phyloP scores from a whole-genome alignment of 2,329 filamentous ascomycete species.

The Aureobasidium sp. region DNA sequence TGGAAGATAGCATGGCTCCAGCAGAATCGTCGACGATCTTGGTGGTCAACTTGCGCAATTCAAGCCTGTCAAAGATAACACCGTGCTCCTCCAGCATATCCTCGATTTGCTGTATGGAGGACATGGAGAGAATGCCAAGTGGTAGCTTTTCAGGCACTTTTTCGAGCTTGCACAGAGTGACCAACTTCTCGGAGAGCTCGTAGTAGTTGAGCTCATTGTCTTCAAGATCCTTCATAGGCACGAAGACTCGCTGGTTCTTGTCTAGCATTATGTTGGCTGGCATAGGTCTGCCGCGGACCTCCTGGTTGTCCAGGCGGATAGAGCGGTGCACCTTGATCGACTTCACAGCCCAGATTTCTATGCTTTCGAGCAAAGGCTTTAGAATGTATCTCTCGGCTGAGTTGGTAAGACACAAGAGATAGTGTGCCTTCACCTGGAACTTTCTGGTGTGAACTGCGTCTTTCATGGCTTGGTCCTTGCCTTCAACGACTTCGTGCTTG shows the following conservation, averaged over 20 bases:
- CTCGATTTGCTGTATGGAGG: not conserved
- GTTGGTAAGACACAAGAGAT: not conserved
- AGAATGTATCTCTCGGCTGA: not conserved
- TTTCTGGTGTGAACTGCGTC: not conserved
- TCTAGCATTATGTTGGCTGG: not conserved
- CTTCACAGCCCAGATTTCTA: not conserved
- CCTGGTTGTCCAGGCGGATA: not conserved
- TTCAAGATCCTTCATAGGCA: not conserved
- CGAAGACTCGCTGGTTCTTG: not conserved
- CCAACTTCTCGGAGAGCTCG: not conserved
- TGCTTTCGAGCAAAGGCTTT: not conserved
- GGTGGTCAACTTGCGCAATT: not conserved
- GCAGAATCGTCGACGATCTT: not conserved
- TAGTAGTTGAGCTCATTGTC: not conserved
- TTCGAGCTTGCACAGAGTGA: slow-evolving; percentile 23
- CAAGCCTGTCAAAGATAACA: not conserved
- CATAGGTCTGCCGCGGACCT: not conserved
- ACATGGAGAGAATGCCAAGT: not conserved
- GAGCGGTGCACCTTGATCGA: not conserved
- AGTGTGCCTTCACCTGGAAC: not conserved
- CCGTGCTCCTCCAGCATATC: not conserved
- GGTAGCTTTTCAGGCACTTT: not conserved
- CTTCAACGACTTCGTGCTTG: not conserved
- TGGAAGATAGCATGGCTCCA: not conserved
- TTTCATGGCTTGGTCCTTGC: not conserved